Evolutionary conservation across 2,329 filamentous ascomycete species (phyloP).

Genomic region (Huntiella abstrusa): DNA sequence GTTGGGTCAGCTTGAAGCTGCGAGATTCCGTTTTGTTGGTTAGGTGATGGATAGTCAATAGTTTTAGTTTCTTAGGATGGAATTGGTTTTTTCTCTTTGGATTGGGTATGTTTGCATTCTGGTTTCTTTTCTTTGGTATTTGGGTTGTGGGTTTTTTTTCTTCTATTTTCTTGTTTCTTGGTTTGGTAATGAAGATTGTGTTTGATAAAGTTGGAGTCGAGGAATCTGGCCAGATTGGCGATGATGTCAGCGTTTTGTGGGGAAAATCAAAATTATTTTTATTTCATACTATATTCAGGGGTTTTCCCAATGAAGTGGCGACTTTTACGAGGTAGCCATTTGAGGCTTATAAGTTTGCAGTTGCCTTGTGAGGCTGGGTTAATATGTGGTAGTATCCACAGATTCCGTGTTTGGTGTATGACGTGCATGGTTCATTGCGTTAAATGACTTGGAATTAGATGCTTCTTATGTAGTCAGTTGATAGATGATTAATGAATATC

Average conservation of each 20-base stretch:
- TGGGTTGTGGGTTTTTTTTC: slow-evolving; percentile 1
- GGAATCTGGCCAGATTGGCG: background rate
- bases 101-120: slow-evolving; percentile 2
- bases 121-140: background rate
- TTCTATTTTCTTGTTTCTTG: background rate
- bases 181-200: background rate
- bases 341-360: too few relatives aligned
- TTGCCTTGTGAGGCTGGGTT: too few relatives aligned
- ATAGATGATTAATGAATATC: too few relatives aligned
- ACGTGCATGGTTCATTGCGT: too few relatives aligned
- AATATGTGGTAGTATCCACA: too few relatives aligned
- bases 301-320: too few relatives aligned
- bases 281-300: too few relatives aligned
- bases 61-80: background rate
- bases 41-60: slow-evolving; percentile 11
- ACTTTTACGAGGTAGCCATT: too few relatives aligned
- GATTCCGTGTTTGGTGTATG: too few relatives aligned
- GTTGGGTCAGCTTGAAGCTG: slow-evolving; percentile 68
- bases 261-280: too few relatives aligned
- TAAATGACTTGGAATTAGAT: too few relatives aligned
- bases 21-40: slow-evolving; percentile 61
- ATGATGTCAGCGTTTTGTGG: background rate
- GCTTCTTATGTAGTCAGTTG: too few relatives aligned
- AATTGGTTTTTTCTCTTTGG: slow-evolving; percentile 4
- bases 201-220: background rate